Evolutionary conservation across 352 stramenopile species (phyloP).

Genomic region (Globisporangium splendens): DNA sequence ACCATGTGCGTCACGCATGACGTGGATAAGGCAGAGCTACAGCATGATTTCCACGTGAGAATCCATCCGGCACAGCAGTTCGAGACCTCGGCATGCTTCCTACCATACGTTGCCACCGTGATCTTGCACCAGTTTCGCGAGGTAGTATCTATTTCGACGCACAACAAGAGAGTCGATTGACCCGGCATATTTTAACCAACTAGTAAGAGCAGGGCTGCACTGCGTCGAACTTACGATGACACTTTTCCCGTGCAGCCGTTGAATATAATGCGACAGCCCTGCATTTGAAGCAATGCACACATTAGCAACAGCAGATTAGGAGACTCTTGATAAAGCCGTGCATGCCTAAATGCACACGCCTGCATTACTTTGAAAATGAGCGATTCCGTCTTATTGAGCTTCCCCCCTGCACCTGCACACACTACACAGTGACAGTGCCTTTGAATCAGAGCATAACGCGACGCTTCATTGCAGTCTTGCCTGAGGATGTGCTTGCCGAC

Average conservation of each 20-base stretch:
- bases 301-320: no score
- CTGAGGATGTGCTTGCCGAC: neutral
- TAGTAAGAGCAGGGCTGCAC: no score
- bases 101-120: slow-evolving; percentile 72
- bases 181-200: no score
- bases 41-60: neutral
- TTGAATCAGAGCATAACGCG: no score
- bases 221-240: slow-evolving; percentile 44
- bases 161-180: neutral
- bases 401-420: neutral
- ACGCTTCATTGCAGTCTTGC: neutral
- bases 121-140: slow-evolving; percentile 76
- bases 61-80: no score
- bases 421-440: no score
- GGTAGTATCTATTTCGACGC: slow-evolving; percentile 50
- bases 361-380: slow-evolving; percentile 7
- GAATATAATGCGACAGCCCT: slow-evolving; percentile 80
- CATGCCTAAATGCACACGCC: neutral
- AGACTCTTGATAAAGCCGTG: neutral
- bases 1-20: slow-evolving; percentile 81
- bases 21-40: slow-evolving; percentile 32
- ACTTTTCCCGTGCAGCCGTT: slow-evolving; percentile 81
- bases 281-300: neutral
- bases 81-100: neutral
- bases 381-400: neutral